A percentile compares a stretch with the other conserved stretches of the same genome.
Evolutionary conservation across 768 basidiomycete genomes (phyloP).

Genomic region (Lentinus brumalis): DNA sequence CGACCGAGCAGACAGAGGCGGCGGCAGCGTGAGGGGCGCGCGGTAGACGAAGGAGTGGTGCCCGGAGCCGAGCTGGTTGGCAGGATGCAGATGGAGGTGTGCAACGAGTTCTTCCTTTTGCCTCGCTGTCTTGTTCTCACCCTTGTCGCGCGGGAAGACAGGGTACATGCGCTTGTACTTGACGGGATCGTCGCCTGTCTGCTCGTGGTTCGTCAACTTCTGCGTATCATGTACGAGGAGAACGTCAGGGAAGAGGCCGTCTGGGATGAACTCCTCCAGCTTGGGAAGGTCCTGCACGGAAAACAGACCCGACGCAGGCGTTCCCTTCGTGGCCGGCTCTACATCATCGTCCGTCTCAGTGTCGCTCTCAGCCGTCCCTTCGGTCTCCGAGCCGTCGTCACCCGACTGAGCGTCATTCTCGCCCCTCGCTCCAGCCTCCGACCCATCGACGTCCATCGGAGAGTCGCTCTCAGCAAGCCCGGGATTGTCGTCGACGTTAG

Average conservation of each 20-base stretch:
- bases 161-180: slow-evolving; percentile 22
- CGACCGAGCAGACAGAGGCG: slow-evolving; percentile 27
- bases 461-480: too few relatives aligned
- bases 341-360: background rate
- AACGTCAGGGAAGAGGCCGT: slow-evolving; percentile 25
- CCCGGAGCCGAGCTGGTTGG: slow-evolving; percentile 42
- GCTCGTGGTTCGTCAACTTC: background rate
- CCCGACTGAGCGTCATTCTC: too few relatives aligned
- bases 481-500: too few relatives aligned
- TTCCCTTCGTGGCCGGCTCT: background rate
- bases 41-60: slow-evolving; percentile 55
- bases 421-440: too few relatives aligned
- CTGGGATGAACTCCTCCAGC: slow-evolving; percentile 30
- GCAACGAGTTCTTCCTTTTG: slow-evolving; percentile 29
- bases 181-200: slow-evolving; percentile 1
- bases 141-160: slow-evolving; percentile 1
- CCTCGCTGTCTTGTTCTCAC: too few relatives aligned
- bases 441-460: too few relatives aligned
- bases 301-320: background rate
- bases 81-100: slow-evolving; percentile 51
- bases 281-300: slow-evolving; percentile 22
- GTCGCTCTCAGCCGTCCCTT: background rate
- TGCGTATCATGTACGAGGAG: slow-evolving; percentile 28
- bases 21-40: slow-evolving; percentile 54
- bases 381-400: background rate